Evolutionary conservation across 1,139 yeast species (phyloP).

Genomic region (Geotrichum siamense): DNA sequence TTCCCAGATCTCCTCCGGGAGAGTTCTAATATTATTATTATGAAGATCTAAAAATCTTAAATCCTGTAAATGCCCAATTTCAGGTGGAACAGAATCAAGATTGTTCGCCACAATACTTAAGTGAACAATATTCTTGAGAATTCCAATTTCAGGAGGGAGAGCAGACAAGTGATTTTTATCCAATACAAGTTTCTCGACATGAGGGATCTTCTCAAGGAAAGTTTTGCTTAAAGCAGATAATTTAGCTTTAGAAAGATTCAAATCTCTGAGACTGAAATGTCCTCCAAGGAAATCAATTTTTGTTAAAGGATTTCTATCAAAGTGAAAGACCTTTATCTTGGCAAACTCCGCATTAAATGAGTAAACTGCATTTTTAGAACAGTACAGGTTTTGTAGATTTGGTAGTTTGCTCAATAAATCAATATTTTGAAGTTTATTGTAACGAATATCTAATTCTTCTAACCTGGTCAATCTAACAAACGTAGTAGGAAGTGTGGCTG

Average conservation of each 20-base stretch:
- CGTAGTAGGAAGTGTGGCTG: conserved; percentile 47
- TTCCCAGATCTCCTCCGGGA: conserved; percentile 66
- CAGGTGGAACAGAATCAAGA: conserved; percentile 62
- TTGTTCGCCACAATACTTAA: conserved; percentile 72
- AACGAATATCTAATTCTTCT: conserved; percentile 69
- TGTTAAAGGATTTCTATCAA: conserved; percentile 76
- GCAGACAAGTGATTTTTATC: conserved; percentile 79
- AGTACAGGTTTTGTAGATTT: conserved; percentile 60
- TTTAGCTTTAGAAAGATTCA: conserved; percentile 77
- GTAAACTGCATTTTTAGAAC: conserved; percentile 72
- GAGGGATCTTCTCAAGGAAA: conserved; percentile 54
- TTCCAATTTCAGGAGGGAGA: conserved; percentile 63
- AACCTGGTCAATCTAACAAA: conserved; percentile 50
- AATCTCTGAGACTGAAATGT: conserved; percentile 53
- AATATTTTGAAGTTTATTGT: conserved; percentile 62
- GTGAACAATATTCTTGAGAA: conserved; percentile 50
- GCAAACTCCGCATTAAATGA: conserved; percentile 48
- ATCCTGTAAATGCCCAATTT: conserved; percentile 54
- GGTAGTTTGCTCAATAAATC: conserved; percentile 59
- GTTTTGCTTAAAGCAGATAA: conserved; percentile 63
- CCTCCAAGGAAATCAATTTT: conserved; percentile 57
- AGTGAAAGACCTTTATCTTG: conserved; percentile 36
- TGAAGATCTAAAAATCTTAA: conserved; percentile 73
- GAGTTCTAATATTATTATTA: conserved; percentile 65
- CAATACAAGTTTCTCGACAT: conserved; percentile 64